Conservation (phyloP, 768 basidiomycete genomes). For the Hortiboletus flavorubellus region DNA sequence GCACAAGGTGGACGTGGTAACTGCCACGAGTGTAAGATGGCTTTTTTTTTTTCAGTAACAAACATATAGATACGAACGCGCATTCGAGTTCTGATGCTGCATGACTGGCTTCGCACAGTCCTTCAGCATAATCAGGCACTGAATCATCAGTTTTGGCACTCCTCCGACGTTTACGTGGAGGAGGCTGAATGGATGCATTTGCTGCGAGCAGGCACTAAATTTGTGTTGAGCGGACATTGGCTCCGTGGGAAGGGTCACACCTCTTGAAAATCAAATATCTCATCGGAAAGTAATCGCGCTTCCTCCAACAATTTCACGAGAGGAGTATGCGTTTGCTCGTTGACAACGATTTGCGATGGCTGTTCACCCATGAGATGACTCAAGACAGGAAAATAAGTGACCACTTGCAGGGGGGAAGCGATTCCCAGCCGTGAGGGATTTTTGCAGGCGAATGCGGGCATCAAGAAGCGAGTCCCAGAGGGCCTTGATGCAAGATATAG, state of each 20-base stretch:
- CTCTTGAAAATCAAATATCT: conserved; percentile 67
- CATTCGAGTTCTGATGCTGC: conserved; percentile 47
- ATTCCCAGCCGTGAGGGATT: conserved; percentile 64
- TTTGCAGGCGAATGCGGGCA: conserved; percentile 90
- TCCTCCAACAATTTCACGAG: conserved; percentile 57
- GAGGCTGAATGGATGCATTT: conserved; percentile 46
- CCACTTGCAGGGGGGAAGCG: conserved; percentile 58
- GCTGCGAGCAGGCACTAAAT: conserved; percentile 43
- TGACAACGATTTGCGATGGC: conserved; percentile 27
- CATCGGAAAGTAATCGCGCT: conserved; percentile 57
- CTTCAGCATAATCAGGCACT: conserved; percentile 9
- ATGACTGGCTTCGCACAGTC: conserved; percentile 42
- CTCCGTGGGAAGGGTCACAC: conserved; percentile 34
- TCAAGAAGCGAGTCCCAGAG: conserved; percentile 88
- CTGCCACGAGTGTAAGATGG: conserved; percentile 22
- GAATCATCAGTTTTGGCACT: conserved; percentile 25
- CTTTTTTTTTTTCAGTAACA: not conserved
- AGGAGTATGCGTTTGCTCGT: conserved; percentile 42
- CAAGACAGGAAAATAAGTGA: not conserved
- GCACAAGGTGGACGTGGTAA: conserved; percentile 69
- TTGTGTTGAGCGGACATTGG: conserved; percentile 14
- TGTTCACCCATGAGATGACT: conserved; percentile 26
- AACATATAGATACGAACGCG: conserved; percentile 38
- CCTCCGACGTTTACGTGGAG: conserved; percentile 58
- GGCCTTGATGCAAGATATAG: conserved; percentile 40